phyloP scores from a whole-genome alignment of 192 early-diverging fungal species.

The Backusella parvicylindrica region DNA sequence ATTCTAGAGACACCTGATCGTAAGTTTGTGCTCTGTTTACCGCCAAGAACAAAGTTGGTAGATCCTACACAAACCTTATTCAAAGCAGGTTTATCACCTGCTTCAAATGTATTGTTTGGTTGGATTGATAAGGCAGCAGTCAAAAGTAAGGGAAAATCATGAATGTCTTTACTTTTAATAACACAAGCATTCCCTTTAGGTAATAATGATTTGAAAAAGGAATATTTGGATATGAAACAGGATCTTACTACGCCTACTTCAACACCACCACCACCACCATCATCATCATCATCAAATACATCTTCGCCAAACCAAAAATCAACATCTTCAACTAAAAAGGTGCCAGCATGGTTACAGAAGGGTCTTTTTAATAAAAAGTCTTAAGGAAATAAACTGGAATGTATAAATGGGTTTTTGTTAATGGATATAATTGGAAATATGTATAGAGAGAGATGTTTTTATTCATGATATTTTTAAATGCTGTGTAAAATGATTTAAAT shows the following conservation, averaged over 20 bases:
- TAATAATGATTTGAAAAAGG: not conserved
- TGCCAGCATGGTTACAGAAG: slow-evolving; percentile 29
- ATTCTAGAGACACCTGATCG: slow-evolving; percentile 34
- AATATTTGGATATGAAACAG: slow-evolving; percentile 14
- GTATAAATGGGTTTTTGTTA: not conserved
- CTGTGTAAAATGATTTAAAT: no score
- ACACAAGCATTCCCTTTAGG: not conserved
- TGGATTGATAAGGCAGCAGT: slow-evolving; percentile 34
- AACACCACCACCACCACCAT: not conserved
- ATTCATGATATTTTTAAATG: no score
- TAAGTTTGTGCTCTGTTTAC: slow-evolving; percentile 38
- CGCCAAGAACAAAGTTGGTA: slow-evolving; percentile 51
- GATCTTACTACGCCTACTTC: not conserved
- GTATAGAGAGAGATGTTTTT: not conserved
- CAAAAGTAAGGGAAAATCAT: not conserved
- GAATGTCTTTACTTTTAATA: not conserved
- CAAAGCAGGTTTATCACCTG: slow-evolving; percentile 51
- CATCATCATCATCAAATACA: not conserved
- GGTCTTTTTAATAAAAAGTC: slow-evolving; percentile 28
- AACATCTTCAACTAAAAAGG: not conserved
- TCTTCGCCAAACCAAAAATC: not conserved
- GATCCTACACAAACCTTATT: slow-evolving; percentile 41
- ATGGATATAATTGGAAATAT: not conserved
- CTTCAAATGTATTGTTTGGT: slow-evolving; percentile 49
- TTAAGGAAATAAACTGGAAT: no score